Evolutionary conservation across 495 filamentous ascomycete species (phyloP).

Genomic region (Penicillium steckii): DNA sequence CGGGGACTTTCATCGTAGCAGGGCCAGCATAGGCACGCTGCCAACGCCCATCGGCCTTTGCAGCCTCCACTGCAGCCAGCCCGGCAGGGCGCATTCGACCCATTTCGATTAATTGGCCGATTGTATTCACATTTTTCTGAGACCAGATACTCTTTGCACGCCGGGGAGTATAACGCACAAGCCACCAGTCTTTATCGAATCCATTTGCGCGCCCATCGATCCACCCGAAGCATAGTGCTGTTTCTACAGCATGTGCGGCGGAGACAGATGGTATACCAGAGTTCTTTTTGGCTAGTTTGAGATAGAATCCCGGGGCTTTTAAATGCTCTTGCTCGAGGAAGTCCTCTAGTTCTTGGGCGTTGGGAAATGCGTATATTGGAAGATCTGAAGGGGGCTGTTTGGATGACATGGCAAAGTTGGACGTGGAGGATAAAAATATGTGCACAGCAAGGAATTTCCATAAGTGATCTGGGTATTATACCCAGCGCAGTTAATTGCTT

Average conservation of each 20-base stretch:
- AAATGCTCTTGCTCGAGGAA: constrained; percentile 43
- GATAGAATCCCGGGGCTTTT: constrained; percentile 44
- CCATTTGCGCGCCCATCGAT: constrained; percentile 54
- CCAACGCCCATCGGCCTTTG: constrained; percentile 56
- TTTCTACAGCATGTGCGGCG: constrained; percentile 53
- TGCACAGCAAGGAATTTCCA: not conserved
- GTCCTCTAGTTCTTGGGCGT: constrained; percentile 34
- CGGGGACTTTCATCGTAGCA: constrained; percentile 41
- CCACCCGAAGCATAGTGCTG: constrained; percentile 58
- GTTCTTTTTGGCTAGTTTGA: constrained; percentile 54
- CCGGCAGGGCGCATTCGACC: constrained; percentile 51
- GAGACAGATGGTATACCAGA: constrained; percentile 43
- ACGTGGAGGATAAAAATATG: not conserved
- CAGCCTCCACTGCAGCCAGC: constrained; percentile 46
- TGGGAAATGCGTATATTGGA: constrained; percentile 36
- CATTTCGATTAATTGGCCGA: constrained; percentile 34
- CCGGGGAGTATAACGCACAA: constrained; percentile 55
- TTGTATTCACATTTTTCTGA: constrained; percentile 45
- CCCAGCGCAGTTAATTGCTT: no score
- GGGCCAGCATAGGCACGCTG: constrained; percentile 51
- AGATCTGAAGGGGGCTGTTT: constrained; percentile 28
- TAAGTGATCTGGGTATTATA: not conserved
- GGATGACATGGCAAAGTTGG: constrained; percentile 3
- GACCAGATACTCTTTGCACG: constrained; percentile 55
- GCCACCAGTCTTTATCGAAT: constrained; percentile 39